Base-by-base conservation (phyloP, 148 eudicot species). In the Camellia japonica region DNA sequence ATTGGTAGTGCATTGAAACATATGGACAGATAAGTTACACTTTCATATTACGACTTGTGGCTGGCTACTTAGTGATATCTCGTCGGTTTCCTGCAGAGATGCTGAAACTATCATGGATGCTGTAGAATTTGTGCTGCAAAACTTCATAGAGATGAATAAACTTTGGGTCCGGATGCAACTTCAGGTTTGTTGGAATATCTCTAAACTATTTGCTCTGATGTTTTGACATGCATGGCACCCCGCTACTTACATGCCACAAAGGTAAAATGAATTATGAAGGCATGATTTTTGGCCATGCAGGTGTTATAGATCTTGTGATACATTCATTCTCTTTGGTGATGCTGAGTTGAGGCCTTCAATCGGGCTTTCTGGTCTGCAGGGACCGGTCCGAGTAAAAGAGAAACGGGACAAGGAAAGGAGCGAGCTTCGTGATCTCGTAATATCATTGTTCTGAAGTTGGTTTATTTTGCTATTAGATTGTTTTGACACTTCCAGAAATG, bases 301-400 rank as follows among this genome's bases (percentile, higher is more conserved):
- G 97, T 90, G 90, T 91, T 84, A 74, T 95, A 90, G 89, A 93
- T 93, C 92, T 92, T 92, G 92, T 89, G 87, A 90, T 86, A 88
- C 89, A 92, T 92, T 87, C 90, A 91, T 93, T 87, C 86, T 89
- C 88, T 92, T 91, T 89, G 94, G 85, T 93, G 93, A 90, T 84
- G 94, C 92, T 91, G 92, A 87, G 90, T 89, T 92, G 93, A 91
- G 93, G 93, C 92, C 90, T 91, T 93, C 97, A 90, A 91, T 90
- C 86, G 88, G 94, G 92, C 88, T 93, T 96, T 96, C 87, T 96
- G 95, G 91, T 91, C 97, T 96, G 99, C 98, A 96, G 99, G 99
- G 98, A 80, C 92, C 98, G 77, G 84, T 76, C 80, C 90, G 89
- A 79, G 86, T 86, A 76, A 88, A 82, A 83, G 99, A 96, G 87